Percentiles rank a stretch among this genome's conserved stretches.
Conservation (phyloP, 441 rosid species). For the Populus hybrid region DNA sequence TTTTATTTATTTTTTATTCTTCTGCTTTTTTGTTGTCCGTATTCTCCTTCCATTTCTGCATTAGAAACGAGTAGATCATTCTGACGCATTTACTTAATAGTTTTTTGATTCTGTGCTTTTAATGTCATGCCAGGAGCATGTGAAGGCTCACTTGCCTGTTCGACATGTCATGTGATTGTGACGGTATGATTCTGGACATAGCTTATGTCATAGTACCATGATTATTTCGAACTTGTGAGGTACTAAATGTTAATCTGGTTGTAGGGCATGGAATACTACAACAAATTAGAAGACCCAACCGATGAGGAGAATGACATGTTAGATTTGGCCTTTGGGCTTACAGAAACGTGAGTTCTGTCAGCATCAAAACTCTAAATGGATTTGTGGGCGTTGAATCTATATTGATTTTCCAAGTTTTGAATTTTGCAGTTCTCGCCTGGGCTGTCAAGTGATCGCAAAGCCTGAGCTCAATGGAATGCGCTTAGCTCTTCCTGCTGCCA, state of each 20-base stretch:
- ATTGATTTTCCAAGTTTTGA: not conserved
- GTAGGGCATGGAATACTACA: constrained; percentile 70
- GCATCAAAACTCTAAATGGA: not conserved
- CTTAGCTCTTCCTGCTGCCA: constrained; percentile 84
- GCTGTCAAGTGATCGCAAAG: constrained; percentile 80
- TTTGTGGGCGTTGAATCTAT: not conserved
- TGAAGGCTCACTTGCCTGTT: constrained; percentile 91
- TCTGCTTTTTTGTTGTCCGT: not conserved
- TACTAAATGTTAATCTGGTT: constrained; percentile 20
- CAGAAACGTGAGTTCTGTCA: constrained; percentile 65
- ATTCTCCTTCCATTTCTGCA: not conserved
- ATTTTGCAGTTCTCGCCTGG: constrained; percentile 72
- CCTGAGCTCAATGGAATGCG: constrained; percentile 87
- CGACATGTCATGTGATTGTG: constrained; percentile 87
- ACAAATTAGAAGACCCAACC: constrained; percentile 83
- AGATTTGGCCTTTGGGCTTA: constrained; percentile 89
- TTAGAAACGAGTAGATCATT: not conserved
- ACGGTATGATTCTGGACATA: constrained; percentile 41
- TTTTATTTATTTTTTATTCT: not conserved
- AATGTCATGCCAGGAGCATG: constrained; percentile 65
- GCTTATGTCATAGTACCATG: not conserved
- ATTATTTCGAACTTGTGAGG: constrained; percentile 2
- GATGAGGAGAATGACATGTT: constrained; percentile 99
- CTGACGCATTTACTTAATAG: not conserved
- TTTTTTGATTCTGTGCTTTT: constrained; percentile 18